Evolutionary conservation across 1,284 basidiomycete genomes (phyloP), one percentile per base, ranked within the genome.

Genomic region (Malassezia slooffiae): DNA sequence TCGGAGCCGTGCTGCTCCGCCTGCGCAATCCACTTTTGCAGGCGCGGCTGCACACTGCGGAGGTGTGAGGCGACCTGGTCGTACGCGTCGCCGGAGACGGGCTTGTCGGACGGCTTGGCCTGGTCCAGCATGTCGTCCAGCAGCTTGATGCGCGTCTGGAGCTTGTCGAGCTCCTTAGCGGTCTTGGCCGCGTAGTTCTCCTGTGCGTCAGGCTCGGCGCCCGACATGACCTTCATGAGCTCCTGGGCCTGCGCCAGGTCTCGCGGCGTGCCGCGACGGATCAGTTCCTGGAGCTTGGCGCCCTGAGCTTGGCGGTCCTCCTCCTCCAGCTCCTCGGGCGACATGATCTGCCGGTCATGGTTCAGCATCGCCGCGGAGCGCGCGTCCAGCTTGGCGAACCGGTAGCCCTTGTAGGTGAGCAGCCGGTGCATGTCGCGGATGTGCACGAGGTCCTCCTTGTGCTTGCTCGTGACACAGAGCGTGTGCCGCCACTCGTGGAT

Each of bases 11-110:
- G 86, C 23, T 85, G 77, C 70, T 91, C 87, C 1, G 85, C 89
- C 57, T 96, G 86, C n/a, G 83, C 84, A 52, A 97, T 86, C 91
- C 91, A 96, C 60, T 90, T 91, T 70, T 97, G 93, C 38, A 97
- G 80, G 71, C 86, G 89, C 1, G 93, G 93, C 44, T 91, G 78
- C 2, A 91, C 90, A 37, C 78, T 79, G 21, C 75, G 76, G 31
- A 95, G 78, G 36, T 93, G 82, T 1, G 77, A 73, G 0, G 90
- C 83, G 7, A 97, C 88, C 82, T 97, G 91, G 72, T 95, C 85
- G 64, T 96, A 97, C 2, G 81, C 90, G 70, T 97, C 93, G 4
- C 93, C 93, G 23, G 70, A 60, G 10, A 64, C 73, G 48, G 73
- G 72, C 36, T 67, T 67, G 39, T 74, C 73, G 7, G 82, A 80